These are phyloP conservation scores for Solanum bulbocastanum DNA, from an alignment of 257 asterid species.

Conservation along the genomic window DNA sequence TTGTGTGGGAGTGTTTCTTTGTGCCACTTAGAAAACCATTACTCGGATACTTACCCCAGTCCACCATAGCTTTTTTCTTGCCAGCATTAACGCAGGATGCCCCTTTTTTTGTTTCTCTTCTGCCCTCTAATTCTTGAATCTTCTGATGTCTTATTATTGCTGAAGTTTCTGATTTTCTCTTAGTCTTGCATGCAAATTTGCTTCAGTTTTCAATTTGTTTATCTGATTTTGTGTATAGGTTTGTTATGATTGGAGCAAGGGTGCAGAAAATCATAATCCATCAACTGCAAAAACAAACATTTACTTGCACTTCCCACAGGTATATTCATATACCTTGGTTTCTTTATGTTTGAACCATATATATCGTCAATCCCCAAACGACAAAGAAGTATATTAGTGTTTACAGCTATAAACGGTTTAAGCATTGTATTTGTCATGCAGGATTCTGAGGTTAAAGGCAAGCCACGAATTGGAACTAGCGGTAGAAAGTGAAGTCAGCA, in stretches of 20 bases:
- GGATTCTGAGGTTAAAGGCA: constrained; percentile 88
- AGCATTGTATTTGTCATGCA: constrained; percentile 13
- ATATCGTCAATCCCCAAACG: not conserved
- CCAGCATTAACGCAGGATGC: not conserved
- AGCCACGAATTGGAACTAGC: constrained; percentile 52
- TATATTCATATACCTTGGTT: constrained; percentile 1
- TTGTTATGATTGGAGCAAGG: constrained; percentile 98
- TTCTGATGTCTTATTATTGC: not conserved
- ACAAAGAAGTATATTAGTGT: not conserved
- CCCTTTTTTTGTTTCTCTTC: not conserved
- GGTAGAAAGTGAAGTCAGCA: constrained; percentile 49
- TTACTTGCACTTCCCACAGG: constrained; percentile 77
- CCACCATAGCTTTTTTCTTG: not conserved
- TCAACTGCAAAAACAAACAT: constrained; percentile 65
- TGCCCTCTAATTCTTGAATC: not conserved
- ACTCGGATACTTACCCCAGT: not conserved
- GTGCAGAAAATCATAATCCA: constrained; percentile 96
- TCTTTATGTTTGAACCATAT: not conserved
- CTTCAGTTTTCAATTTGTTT: not conserved
- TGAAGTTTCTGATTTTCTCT: not conserved
- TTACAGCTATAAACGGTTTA: not conserved
- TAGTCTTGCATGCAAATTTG: not conserved
- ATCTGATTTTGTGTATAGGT: constrained; percentile 26
- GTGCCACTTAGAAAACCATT: not conserved
- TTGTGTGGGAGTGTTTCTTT: not conserved